Base-by-base conservation (phyloP, 768 basidiomycete genomes). In the Panellus pusillus region DNA sequence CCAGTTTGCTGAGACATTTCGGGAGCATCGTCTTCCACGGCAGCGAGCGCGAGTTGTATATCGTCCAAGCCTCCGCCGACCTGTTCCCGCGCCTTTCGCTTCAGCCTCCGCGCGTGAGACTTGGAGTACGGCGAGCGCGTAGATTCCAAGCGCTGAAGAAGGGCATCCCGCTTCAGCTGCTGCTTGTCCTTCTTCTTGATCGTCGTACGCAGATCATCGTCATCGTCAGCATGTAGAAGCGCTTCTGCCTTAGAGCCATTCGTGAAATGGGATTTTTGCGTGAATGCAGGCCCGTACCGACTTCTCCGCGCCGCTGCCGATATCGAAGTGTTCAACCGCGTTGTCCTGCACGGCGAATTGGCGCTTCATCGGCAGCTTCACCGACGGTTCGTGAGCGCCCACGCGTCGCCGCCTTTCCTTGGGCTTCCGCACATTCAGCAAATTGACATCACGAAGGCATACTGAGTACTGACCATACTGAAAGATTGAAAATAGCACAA, bases 121-220 rank as follows among this genome's bases (percentile, higher is more conserved):
- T 84, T 91, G 0, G 89, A 91, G 64, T 87, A 83, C 17, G 82
- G 82, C 1, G 75, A 70, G 36, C 68, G 70, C 6, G 75, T 72
- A 4, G 74, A 68, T 53, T 78, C 80, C 41, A 91, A 68, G 7
- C 89, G 82, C 72, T 84, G 75, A 40, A 90, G 64, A 60, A 92
- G 87, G 4, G 82, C 75, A 57, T 88, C 82, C 45, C 82, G 83
- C 66, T 84, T 91, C 50, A 81, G 59, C 15, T 79, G 74, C 48
- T 80, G 79, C 66, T 84, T 90, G 52, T 80, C 83, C 64, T 86
- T 90, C 70, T 92, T 92, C 57, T 69, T 80, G 44, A 74, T 42
- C 7, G 58, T 55, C 19, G 46, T 55, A 20, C 59, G 50, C 17
- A 54, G 64, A 35, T 72, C 69, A 12, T 62, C 35, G 42, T 63